Conservation (phyloP, 257 asterid genomes). For the Rubia yunnanensis region DNA sequence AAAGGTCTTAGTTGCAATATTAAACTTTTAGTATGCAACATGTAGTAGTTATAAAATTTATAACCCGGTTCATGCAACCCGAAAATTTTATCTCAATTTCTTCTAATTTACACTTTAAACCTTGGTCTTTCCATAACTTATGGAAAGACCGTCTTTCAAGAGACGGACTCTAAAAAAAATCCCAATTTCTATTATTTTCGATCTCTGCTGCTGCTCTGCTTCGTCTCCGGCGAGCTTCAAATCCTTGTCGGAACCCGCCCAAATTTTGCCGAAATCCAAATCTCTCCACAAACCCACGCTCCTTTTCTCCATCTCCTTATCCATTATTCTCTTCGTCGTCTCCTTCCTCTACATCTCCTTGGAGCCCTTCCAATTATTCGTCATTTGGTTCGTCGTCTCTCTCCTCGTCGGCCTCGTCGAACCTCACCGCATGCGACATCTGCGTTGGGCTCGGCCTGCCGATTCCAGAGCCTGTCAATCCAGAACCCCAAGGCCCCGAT, state of each 20-base stretch:
- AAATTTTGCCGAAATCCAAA: conserved; percentile 5
- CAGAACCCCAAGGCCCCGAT: conserved; percentile 7
- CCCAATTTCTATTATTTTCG: too few species aligned
- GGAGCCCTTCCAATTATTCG: conserved; percentile 57
- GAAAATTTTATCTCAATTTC: too few species aligned
- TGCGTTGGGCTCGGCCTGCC: conserved; percentile 79
- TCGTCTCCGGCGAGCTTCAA: too few species aligned
- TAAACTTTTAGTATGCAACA: too few species aligned
- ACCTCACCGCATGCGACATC: conserved; percentile 84
- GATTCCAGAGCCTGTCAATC: conserved; percentile 12
- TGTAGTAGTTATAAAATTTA: too few species aligned
- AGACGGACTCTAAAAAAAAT: too few species aligned
- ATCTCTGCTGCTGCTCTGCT: too few species aligned
- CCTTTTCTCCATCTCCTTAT: conserved; percentile 37
- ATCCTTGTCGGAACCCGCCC: conserved; percentile 24
- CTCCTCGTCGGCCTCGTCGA: conserved; percentile 57
- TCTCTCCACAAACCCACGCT: conserved; percentile 47
- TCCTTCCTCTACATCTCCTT: conserved; percentile 37
- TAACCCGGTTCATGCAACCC: too few species aligned
- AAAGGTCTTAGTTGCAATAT: too few species aligned
- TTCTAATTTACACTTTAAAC: too few species aligned
- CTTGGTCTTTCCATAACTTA: too few species aligned
- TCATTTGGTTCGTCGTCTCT: conserved; percentile 66
- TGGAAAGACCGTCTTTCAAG: too few species aligned
- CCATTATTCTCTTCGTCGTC: conserved; percentile 31